A percentile compares a stretch with the other conserved stretches of the same genome.
Conservation (phyloP, 208 protist genomes). For the Trypanosoma cruzi region DNA sequence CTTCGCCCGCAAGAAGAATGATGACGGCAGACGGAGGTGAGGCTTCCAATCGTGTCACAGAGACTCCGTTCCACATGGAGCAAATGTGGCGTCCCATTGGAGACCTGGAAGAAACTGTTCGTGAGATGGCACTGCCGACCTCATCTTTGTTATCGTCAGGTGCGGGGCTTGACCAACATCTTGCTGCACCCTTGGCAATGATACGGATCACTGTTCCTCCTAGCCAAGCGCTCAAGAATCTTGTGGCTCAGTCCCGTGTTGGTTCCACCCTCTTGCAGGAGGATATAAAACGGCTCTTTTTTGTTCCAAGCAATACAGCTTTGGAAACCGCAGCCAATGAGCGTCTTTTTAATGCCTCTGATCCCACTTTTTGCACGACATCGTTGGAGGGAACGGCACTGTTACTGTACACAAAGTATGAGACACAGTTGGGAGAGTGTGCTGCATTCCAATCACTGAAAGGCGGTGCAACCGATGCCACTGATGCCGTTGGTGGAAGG, state of each 20-base stretch:
- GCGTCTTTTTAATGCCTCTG: neutral
- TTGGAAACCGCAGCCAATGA: constrained; percentile 4
- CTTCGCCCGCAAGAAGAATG: neutral
- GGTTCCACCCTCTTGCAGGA: constrained; percentile 51
- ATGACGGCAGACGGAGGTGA: neutral
- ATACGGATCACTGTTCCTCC: constrained; percentile 42
- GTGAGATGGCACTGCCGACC: neutral
- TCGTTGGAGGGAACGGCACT: constrained; percentile 18
- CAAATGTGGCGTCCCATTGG: constrained; percentile 22
- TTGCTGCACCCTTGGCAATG: constrained; percentile 43
- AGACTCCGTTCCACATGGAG: constrained; percentile 18
- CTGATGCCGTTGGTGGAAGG: constrained; percentile 3
- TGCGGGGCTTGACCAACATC: neutral
- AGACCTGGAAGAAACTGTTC: constrained; percentile 21
- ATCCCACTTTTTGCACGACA: constrained; percentile 27
- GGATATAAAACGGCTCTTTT: constrained; percentile 64
- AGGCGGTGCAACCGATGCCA: neutral
- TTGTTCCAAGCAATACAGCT: constrained; percentile 11
- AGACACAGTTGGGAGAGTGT: constrained; percentile 5
- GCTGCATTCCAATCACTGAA: neutral
- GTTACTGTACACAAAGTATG: constrained; percentile 35
- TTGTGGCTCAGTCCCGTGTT: constrained; percentile 56
- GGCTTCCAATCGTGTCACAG: neutral
- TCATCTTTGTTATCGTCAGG: neutral
- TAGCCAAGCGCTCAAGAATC: constrained; percentile 64